Base-by-base conservation (phyloP, 345 rosid species). In the Eutrema japonicum region DNA sequence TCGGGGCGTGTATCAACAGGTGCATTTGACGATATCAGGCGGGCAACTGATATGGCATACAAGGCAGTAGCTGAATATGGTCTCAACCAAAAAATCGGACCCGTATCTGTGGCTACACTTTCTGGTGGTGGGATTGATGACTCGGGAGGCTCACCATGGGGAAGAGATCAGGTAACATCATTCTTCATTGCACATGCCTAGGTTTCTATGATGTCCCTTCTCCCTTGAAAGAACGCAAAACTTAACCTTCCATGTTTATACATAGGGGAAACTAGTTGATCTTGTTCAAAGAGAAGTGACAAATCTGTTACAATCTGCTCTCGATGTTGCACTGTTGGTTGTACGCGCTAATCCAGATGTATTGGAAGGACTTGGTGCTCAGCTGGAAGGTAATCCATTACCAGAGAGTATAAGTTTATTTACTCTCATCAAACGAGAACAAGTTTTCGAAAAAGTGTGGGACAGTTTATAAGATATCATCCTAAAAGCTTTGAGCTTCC, bases 61-160 rank as follows among this genome's bases (percentile, higher is more conserved):
- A 96, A 96, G 78, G 98, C 94, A 70, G 83, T 92, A 63, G 98
- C 98, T 64, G 98, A 92, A 86, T 96, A 96, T 81, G 98, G 98
- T 73, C 99, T 96, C 73, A 96, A 82, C 82, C 85, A 76, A 78
- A 83, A 84, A 42, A 82, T 96, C 16, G 99, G 98, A 27, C 97
- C 99, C 2, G 80, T 96, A 29, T 92, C 99, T 64, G 47, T 96
- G 55, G 86, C 92, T 52, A 89, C 93, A 6, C 93, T 96, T 58
- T 84, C 94, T 78, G 86, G 86, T 67, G 96, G 98, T 64, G 96
- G 98, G 75, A 86, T 89, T 43, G 90, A 90, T 50, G 95, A 92
- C 22, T 86, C 91, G 8, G 92, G 85, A 10, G 88, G 94, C 66
- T 54, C 64, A 38, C 85, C 87, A 43, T 96, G 92, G 89, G 98